Conservation (phyloP, 345 rosid species). For the Cardiospermum halicacabum region DNA sequence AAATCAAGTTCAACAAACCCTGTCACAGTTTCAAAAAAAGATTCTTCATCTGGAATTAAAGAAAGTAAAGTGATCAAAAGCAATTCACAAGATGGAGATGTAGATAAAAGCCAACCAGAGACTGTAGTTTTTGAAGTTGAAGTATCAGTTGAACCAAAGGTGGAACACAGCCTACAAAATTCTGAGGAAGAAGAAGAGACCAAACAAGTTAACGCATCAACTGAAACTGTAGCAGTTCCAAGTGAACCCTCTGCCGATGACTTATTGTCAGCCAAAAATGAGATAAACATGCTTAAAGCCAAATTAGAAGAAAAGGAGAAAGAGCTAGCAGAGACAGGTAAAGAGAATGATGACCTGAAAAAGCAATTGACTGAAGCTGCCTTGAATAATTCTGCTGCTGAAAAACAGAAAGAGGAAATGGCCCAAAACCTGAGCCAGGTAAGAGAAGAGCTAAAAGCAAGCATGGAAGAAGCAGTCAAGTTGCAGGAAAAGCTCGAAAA, state of each 20-base stretch:
- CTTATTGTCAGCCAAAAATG: slow-evolving; percentile 43
- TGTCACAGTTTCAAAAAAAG: slow-evolving; percentile 17
- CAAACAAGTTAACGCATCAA: slow-evolving; percentile 14
- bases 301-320: slow-evolving; percentile 56
- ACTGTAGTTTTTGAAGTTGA: slow-evolving; percentile 75
- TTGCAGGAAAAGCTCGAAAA: slow-evolving; percentile 50
- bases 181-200: slow-evolving; percentile 23
- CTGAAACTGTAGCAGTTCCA: slow-evolving; percentile 18
- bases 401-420: slow-evolving; percentile 50
- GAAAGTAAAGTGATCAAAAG: slow-evolving; percentile 23
- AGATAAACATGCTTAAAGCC: slow-evolving; percentile 47
- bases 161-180: slow-evolving; percentile 14
- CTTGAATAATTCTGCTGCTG: slow-evolving; percentile 27
- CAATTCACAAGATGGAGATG: slow-evolving; percentile 27
- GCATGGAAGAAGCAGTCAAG: slow-evolving; percentile 38
- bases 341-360: slow-evolving; percentile 55
- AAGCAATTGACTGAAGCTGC: slow-evolving; percentile 46
- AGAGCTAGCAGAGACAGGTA: slow-evolving; percentile 36
- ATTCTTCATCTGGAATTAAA: slow-evolving; percentile 16
- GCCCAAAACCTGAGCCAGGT: slow-evolving; percentile 34
- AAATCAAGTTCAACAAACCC: slow-evolving; percentile 22
- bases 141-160: slow-evolving; percentile 25
- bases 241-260: slow-evolving; percentile 24
- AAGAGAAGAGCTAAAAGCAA: slow-evolving; percentile 57
- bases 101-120: slow-evolving; percentile 43